phyloP scores from a whole-genome alignment of 345 rosid species.

The Eucalyptus grandis region DNA sequence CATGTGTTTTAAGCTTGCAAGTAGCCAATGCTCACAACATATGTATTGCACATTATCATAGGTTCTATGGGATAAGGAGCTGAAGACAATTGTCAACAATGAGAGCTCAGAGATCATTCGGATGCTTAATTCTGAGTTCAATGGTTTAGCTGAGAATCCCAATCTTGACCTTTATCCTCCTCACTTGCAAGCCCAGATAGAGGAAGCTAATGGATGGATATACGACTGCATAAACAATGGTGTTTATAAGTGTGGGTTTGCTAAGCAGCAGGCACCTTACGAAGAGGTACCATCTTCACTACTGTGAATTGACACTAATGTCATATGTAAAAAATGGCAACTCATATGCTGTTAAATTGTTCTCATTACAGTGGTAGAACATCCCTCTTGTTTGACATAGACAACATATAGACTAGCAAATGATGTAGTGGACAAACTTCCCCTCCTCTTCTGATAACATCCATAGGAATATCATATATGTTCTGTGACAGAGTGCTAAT shows the following conservation, averaged over 20 bases:
- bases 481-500: background rate
- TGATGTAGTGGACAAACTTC: background rate
- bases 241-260: slow-evolving; percentile 40
- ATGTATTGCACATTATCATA: background rate
- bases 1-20: background rate
- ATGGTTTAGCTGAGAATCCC: slow-evolving; percentile 31
- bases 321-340: background rate
- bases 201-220: slow-evolving; percentile 27
- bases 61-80: slow-evolving; percentile 45
- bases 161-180: slow-evolving; percentile 27
- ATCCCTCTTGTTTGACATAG: background rate
- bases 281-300: slow-evolving; percentile 15
- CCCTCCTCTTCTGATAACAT: background rate
- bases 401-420: background rate
- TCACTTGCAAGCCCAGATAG: slow-evolving; percentile 13
- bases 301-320: background rate
- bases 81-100: slow-evolving; percentile 32
- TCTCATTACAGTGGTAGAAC: background rate
- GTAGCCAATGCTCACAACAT: background rate
- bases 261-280: slow-evolving; percentile 33
- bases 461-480: background rate
- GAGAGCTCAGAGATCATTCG: slow-evolving; percentile 41
- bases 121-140: slow-evolving; percentile 39
- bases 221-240: slow-evolving; percentile 31
- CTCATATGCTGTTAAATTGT: background rate